Conservation (phyloP, 2,329 filamentous ascomycete genomes). For the Fusarium sp. region DNA sequence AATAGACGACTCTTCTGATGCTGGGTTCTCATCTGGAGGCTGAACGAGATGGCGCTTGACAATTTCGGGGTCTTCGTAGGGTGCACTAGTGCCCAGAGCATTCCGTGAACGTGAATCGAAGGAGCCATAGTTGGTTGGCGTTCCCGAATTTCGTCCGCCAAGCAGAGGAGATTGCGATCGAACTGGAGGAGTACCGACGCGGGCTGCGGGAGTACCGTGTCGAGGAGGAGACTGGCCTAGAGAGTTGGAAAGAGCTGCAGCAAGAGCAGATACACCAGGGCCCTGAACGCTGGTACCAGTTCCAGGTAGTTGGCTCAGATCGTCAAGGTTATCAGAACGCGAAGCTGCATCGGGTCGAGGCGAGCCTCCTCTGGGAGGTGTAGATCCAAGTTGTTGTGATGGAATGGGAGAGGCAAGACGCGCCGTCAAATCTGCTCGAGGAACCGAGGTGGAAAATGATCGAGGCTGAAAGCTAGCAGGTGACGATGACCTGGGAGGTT, state of each 20-base stretch:
- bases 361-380: constrained; percentile 56
- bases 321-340: constrained; percentile 54
- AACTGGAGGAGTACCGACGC: constrained; percentile 70
- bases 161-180: constrained; percentile 58
- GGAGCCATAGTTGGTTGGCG: constrained; percentile 86
- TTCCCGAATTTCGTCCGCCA: constrained; percentile 60
- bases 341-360: constrained; percentile 47
- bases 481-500: constrained; percentile 62
- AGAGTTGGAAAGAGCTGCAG: constrained; percentile 85
- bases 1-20: constrained; percentile 63
- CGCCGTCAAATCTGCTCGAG: constrained; percentile 72
- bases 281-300: constrained; percentile 76
- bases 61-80: constrained; percentile 91
- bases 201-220: constrained; percentile 73
- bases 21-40: constrained; percentile 66
- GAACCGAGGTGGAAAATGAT: constrained; percentile 66
- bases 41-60: constrained; percentile 90
- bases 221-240: constrained; percentile 78
- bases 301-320: constrained; percentile 75
- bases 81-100: constrained; percentile 64
- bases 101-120: constrained; percentile 78
- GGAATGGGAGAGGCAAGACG: constrained; percentile 72
- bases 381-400: constrained; percentile 56
- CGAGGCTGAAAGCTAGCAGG: constrained; percentile 63
- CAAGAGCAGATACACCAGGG: constrained; percentile 88